Evolutionary conservation across 371 early-diverging fungal species (phyloP), one percentile per base, ranked within the genome.

Genomic region (Saksenaea vasiformis): DNA sequence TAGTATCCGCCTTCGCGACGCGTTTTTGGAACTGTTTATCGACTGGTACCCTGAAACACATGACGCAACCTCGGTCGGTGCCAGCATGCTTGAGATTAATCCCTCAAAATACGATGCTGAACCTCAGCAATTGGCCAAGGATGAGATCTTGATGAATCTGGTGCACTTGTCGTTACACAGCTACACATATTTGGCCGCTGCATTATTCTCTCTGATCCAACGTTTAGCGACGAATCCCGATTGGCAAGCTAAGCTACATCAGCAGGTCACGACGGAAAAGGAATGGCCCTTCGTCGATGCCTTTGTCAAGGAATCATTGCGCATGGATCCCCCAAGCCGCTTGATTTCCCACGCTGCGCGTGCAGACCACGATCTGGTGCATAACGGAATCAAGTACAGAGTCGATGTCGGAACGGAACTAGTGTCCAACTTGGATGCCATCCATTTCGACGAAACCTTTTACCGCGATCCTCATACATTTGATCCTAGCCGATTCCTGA

Each of bases 151-250:
- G 24, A 60, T 72, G 39, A 79, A 82, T 55, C 34, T 69, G 0
- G 55, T 78, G 24, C 80, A 82, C 54, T 60, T 78, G 19, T 67
- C 69, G 1, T 59, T 79, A 39, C 83, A 82, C 47, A 72, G 73
- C 0, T 74, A 72, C 58, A 69, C 65, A 8, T 69, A 73, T 43
- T 41, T 82, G 19, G 64, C 72, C 5, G 62, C 78, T 0, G 51
- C 75, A 2, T 27, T 82, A 5, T 77, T 74, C 57, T 74, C 76
- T 1, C 13, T 74, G 2, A 57, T 82, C 7, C 80, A 79, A 44
- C 76, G 76, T 10, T 22, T 78, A 28, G 78, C 83, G 3, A 66
- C 69, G 1, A 53, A 68, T 17, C 63, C 78, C 9, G 69, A 73
- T 14, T 63, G 66, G 56, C 81, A 80, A 56, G 58, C 44, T 7